A percentile compares a stretch with the other conserved stretches of the same genome.
These are phyloP conservation scores for Fusarium circinatum DNA, from an alignment of 2,329 filamentous ascomycete genomes.

Conservation along the genomic window DNA sequence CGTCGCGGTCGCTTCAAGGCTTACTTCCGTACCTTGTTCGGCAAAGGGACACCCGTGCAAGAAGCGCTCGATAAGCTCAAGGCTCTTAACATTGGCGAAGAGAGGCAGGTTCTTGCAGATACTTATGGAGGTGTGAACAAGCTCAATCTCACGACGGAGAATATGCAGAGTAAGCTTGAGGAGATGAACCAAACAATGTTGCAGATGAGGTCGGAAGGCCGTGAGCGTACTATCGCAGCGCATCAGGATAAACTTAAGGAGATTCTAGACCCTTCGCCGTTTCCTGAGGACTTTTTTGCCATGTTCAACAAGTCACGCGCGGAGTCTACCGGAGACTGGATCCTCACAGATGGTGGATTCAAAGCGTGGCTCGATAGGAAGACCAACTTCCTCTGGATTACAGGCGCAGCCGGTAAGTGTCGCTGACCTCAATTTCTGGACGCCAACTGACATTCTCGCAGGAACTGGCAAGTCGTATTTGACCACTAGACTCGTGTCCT, in stretches of 20 bases:
- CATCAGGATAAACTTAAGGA: slow-evolving; percentile 53
- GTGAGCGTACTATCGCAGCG: slow-evolving; percentile 46
- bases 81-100: slow-evolving; percentile 54
- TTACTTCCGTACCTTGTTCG: slow-evolving; percentile 54
- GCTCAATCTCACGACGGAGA: slow-evolving; percentile 51
- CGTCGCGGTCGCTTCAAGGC: slow-evolving; percentile 54
- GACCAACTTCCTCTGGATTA: slow-evolving; percentile 56
- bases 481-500: slow-evolving; percentile 56
- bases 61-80: slow-evolving; percentile 53
- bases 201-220: slow-evolving; percentile 49
- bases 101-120: slow-evolving; percentile 56
- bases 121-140: slow-evolving; percentile 52
- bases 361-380: slow-evolving; percentile 53
- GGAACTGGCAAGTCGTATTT: slow-evolving; percentile 60
- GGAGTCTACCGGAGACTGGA: slow-evolving; percentile 58
- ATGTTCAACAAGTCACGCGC: slow-evolving; percentile 54
- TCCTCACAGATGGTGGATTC: slow-evolving; percentile 53
- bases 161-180: slow-evolving; percentile 48
- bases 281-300: slow-evolving; percentile 55
- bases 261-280: slow-evolving; percentile 55
- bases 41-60: slow-evolving; percentile 53
- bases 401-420: slow-evolving; percentile 53
- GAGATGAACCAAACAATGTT: slow-evolving; percentile 51
- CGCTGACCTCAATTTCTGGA: accelerated
- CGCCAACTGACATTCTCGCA: neutral